Base-by-base conservation (phyloP, 2,329 filamentous ascomycete genomes). In the Ascochyta lentis region DNA sequence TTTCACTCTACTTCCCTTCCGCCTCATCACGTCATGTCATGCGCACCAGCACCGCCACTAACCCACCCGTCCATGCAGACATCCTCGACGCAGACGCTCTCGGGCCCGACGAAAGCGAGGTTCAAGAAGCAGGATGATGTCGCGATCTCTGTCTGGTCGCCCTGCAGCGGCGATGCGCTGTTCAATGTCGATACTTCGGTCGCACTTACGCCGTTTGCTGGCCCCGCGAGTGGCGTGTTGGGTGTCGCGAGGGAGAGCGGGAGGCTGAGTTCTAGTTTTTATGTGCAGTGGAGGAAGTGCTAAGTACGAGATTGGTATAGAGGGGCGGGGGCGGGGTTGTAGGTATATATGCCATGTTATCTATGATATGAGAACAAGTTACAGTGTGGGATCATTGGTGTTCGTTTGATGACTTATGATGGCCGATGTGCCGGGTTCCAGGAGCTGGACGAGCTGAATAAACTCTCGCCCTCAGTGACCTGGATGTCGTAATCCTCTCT, bases 101-200 rank as follows among this genome's bases (percentile, higher is more conserved):
- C 64, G 5, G 81, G 81, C 16, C 80, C 80, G 15, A 75, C 67
- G 49, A 69, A 71, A 34, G 73, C 65, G n/a, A 62, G 77, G 60
- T 84, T 82, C 70, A 67, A 68, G 58, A 78, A 79, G 69, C 76
- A 76, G 43, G 81, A 83, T 61, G 65, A 74, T 9, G 58, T 73
- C 6, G 47, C 60, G 3, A 26, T 69, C 4, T 52, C 60, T 6
- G 56, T 68, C 16, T 75, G 72, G 72, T 71, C 66, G 9, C 66
- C 68, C 2, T 75, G 72, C 54, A 66, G 66, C 10, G 58, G 64
- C 49, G 52, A 63, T 12, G 61, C 66, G 6, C 43, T 67, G 42
- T 60, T 75, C 31, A 75, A 75, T 29, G 61, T 75, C 10, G 70
- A 72, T 48, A 51, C 66, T 16, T 68, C 72, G 41, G 67, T 74